Base-by-base conservation (phyloP, 208 protist species). In the Phytomonas sp. region DNA sequence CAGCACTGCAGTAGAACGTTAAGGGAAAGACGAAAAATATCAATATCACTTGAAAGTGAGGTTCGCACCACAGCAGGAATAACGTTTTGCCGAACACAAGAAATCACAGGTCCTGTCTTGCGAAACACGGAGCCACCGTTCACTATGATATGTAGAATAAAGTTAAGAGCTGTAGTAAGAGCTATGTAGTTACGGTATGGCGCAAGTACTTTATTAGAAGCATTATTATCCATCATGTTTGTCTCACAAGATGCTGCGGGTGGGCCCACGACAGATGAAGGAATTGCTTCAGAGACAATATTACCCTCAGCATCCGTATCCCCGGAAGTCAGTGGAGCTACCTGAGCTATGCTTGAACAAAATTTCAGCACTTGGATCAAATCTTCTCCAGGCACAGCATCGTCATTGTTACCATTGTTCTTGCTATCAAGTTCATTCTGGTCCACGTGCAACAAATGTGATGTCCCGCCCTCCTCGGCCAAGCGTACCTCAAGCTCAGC, bases 91-190 rank as follows among this genome's bases (percentile, higher is more conserved):
- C 93, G 92, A 28, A 98, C 82, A 11, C 83, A 77, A 65, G 75
- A 73, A 29, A 96, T 76, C 36, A 98, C 82, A 13, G 75, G 77
- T 5, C 74, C 75, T 62, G 72, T 79, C 11, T 76, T 83, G 43
- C 92, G 84, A 73, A 99, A 97, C n/a, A 72, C 72, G 15, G 87
- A 90, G 0, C 97, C 96, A 63, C 86, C 81, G 73, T 94, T 96
- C 32, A 94, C 85, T 20, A 97, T 77, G 31, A 97, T 76, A 67
- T 90, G 77, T 29, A 95, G 68, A 60, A 91, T 72, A 43, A 88
- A 72, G 62, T 77, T 78, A 28, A 94, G 76, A 9, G 81, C 70
- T n/a, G 81, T 82, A 32, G 81, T 68, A 11, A 84, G 68, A 0
- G 76, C 74, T 26, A 74, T 51, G 28, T 46, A 76, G 72, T 67